phyloP scores from a whole-genome alignment of 83 land plant genomes.

The Diphasiastrum complanatum region DNA sequence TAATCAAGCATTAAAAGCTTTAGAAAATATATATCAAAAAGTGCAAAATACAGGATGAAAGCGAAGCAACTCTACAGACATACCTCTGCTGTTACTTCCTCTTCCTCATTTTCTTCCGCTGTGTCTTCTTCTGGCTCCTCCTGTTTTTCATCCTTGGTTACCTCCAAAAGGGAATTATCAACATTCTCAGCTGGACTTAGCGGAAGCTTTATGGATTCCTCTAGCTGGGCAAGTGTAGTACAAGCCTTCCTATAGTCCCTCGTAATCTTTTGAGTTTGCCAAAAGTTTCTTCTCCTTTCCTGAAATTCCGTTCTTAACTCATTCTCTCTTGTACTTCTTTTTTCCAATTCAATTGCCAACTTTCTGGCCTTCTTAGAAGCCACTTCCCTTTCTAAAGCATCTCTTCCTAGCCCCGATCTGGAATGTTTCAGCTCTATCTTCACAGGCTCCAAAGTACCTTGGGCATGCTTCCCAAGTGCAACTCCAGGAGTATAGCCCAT shows the following conservation, averaged over 20 bases:
- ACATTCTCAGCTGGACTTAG: slow-evolving; percentile 24
- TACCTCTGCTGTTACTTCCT: slow-evolving; percentile 74
- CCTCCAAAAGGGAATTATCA: neutral
- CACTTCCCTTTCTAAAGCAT: slow-evolving; percentile 33
- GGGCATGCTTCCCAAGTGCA: slow-evolving; percentile 68
- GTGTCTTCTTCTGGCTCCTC: slow-evolving; percentile 32
- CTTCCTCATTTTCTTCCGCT: slow-evolving; percentile 60
- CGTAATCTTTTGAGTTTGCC: slow-evolving; percentile 46
- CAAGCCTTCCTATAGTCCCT: slow-evolving; percentile 57
- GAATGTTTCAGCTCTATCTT: slow-evolving; percentile 55
- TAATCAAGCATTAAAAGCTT: neutral
- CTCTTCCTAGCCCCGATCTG: slow-evolving; percentile 73
- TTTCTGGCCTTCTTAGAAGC: slow-evolving; percentile 21
- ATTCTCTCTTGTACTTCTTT: slow-evolving; percentile 40
- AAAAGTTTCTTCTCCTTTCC: slow-evolving; percentile 42
- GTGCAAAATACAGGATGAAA: neutral
- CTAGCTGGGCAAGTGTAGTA: slow-evolving; percentile 63
- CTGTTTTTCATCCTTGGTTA: slow-evolving; percentile 32
- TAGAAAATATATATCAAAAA: neutral
- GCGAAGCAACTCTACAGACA: neutral
- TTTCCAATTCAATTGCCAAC: slow-evolving; percentile 31
- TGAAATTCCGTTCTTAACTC: slow-evolving; percentile 59
- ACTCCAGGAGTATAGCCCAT: slow-evolving; percentile 86
- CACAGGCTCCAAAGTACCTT: slow-evolving; percentile 58
- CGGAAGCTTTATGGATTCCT: slow-evolving; percentile 32